Evolutionary conservation across 2,329 filamentous ascomycete genomes (phyloP), one percentile per base, ranked within the genome.

Genomic region (Monosporascus sp.): DNA sequence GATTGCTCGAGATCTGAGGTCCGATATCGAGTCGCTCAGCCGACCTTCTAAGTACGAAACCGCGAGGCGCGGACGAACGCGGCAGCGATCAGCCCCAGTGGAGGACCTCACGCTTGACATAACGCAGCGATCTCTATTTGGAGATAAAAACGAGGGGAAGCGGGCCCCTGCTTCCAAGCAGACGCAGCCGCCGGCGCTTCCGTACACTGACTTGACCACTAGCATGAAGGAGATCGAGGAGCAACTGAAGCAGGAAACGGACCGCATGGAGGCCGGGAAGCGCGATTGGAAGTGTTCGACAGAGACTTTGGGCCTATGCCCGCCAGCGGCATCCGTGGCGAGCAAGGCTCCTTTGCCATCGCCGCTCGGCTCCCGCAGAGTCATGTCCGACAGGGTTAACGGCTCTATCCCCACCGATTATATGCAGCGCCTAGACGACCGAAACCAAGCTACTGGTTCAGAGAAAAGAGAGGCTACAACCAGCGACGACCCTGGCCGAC

Each of bases 191-290:
- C 35, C 46, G 7, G 51, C 43, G 35, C 55, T 49, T 20, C 19
- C 57, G 22, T 49, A 59, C 11, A 26, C 58, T 2, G 61, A 66
- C n/a, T 66, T 61, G 58, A 63, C 66, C 37, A 64, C 55, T 43
- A 66, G 61, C 50, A 59, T 69, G n/a, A 65, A 63, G n/a, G 61
- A 68, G 19, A 54, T 64, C 17, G 61, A 63, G 46, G 60, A 60
- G 14, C 63, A 67, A 52, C 43, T 60, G 20, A 63, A 60, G 48
- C 58, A 58, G 6, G 61, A 64, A 19, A 63, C 60, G 51, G 55
- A 58, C 38, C 57, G 54, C 19, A 49, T 54, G 41, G 56, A 56
- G 31, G 49, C 51, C 17, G 41, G 55, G 37, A 61, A 56, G 49
- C 54, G 51, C 38, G 52, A 63, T n/a, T 55, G 52, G 43, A 52